Evolutionary conservation across 192 early-diverging fungal genomes (phyloP).

Genomic region (Entomortierella beljakovae): DNA sequence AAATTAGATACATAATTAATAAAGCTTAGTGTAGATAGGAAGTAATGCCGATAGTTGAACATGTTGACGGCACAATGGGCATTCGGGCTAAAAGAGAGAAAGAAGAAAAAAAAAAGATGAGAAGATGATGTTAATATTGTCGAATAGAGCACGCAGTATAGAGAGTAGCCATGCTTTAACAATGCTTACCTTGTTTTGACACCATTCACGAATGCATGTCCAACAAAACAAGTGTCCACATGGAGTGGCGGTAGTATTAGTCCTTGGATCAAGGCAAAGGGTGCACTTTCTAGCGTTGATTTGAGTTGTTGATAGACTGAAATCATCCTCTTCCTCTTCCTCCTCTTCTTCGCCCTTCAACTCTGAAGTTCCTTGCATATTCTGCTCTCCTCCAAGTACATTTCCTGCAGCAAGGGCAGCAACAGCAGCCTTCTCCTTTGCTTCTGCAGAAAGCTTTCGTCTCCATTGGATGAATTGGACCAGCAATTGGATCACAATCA

Average conservation of each 20-base stretch:
- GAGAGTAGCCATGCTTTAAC: background rate
- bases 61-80: constrained; percentile 91
- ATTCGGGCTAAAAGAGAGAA: constrained; percentile 76
- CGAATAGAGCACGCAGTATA: background rate
- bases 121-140: background rate
- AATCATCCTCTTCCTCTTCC: constrained; percentile 30
- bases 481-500: constrained; percentile 80
- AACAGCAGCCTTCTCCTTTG: constrained; percentile 42
- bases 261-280: constrained; percentile 84
- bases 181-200: constrained; percentile 79
- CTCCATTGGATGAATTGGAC: constrained; percentile 68
- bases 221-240: constrained; percentile 99
- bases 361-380: background rate
- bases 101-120: constrained; percentile 1
- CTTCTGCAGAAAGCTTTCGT: constrained; percentile 31
- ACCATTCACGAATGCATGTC: constrained; percentile 94
- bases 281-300: constrained; percentile 77
- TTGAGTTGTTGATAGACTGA: constrained; percentile 23
- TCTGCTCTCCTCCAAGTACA: constrained; percentile 14
- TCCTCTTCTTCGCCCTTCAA: constrained; percentile 18
- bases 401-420: constrained; percentile 20
- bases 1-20: constrained; percentile 3
- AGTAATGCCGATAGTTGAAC: constrained; percentile 79
- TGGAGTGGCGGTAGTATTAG: constrained; percentile 82
- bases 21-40: constrained; percentile 79